phyloP scores from a whole-genome alignment of 2,329 filamentous ascomycete genomes.

The Aspergillus calidoustus region DNA sequence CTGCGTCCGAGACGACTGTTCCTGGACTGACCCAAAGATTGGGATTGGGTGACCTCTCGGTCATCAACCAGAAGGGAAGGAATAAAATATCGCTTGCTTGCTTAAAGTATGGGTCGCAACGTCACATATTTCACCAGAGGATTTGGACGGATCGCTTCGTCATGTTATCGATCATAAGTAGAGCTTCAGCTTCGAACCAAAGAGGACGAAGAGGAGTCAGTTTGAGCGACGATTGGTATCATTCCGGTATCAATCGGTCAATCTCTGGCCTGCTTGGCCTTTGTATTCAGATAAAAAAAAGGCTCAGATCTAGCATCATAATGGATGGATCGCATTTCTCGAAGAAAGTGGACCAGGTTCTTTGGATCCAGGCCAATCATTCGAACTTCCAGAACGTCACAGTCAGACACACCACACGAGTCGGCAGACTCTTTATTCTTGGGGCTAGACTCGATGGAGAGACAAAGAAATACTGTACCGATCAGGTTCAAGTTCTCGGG shows the following conservation, averaged over 20 bases:
- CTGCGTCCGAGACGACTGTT: slow-evolving; percentile 10
- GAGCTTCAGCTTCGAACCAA: background rate
- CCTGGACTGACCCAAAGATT: slow-evolving; percentile 4
- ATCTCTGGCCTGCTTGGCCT: background rate
- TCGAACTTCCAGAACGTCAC: slow-evolving; percentile 3
- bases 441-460: slow-evolving; percentile 2
- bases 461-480: slow-evolving; percentile 6
- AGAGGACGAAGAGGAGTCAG: slow-evolving; percentile 1
- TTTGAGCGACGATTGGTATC: background rate
- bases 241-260: background rate
- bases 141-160: background rate
- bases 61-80: slow-evolving; percentile 1
- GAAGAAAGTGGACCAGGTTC: slow-evolving; percentile 6
- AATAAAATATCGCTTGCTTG: background rate
- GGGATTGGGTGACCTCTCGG: slow-evolving; percentile 3
- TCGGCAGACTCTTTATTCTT: background rate
- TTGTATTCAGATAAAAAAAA: background rate
- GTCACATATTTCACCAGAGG: too few relatives aligned
- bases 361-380: slow-evolving; percentile 5
- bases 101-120: background rate
- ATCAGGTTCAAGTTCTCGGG: background rate
- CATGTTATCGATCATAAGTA: background rate
- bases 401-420: background rate
- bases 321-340: slow-evolving; percentile 8
- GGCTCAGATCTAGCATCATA: background rate